Base-by-base conservation (phyloP, 345 rosid genomes). In the Salix exigua region DNA sequence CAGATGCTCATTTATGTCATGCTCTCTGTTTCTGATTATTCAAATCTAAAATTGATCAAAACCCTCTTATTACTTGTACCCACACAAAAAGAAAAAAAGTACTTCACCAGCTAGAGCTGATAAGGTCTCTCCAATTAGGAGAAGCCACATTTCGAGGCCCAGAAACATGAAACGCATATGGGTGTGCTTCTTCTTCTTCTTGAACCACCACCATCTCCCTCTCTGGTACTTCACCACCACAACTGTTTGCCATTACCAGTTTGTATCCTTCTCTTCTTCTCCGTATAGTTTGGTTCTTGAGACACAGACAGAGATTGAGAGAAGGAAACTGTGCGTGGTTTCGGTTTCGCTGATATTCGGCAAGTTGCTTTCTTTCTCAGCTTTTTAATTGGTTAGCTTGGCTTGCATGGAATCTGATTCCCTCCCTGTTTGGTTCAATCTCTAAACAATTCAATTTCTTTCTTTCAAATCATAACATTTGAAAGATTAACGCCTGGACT, bases 101-200 rank as follows among this genome's bases (percentile, higher is more conserved):
- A 69, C 91, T 70, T 33, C 46, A 96, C 99, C 98, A 96, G 83
- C 95, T 96, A 7, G 99, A 96, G 83, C 44, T 91, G 82, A 93
- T 87, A 71, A 96, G 93, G 69, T 96, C 99, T 88, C 97, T 90
- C 98, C 99, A 96, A 51, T 90, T 96, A 51, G 98, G 97, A 64
- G 92, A 83, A 82, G 90, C 84, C 0, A 92, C 86, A 75, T 96
- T 96, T 23, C 98, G 89, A 60, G 98, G 99, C 6, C 98, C 98
- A 1, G 97, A 94, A 6, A 96, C 97, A 48, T 92, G 93, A 81
- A 94, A 96, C 30, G 98, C 95, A 66, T 92, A 94, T 5, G 98
- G 98, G 77, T 96, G 98, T 71, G 93, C 86, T 58, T 80, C 86
- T 26, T 85, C n/a, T n/a, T n/a, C 88, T 23, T 76, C 86, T n/a